Evolutionary conservation across 2,329 filamentous ascomycete species (phyloP), one percentile per base, ranked within the genome.

Genomic region (Clathrospora elynae): DNA sequence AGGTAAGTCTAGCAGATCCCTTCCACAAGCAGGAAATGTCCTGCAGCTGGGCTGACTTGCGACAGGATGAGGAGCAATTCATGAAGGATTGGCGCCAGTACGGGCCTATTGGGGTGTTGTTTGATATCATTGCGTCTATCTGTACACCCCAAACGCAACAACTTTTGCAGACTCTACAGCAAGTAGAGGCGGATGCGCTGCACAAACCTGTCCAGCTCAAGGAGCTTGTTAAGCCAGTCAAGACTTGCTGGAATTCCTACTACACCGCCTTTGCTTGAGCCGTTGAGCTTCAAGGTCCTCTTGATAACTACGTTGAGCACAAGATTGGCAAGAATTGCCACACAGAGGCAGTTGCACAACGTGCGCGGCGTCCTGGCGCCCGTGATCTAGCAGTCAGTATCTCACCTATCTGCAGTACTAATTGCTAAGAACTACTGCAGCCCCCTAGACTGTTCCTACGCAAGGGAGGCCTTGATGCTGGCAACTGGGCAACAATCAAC

Each of bases 151-250:
- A 35, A 20, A 12, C 32, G 13, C 32, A 16, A 18, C 14, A 33
- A 20, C 17, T 33, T 7, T 18, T 33, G 14, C 8, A 17, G 30
- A 11, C 11, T 12, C 13, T 35, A 8, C 20, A 35, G 32, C 32
- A 14, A n/a, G 32, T 12, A 23, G 18, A 35, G 19, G 32, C 20
- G 10, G 20, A 35, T 3, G 5, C 20, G 32, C 13, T 35, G 10
- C 8, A 12, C 18, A 24, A 35, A 12, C 19, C 20, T 23, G 32
- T 23, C 9, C 6, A 3, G n/a, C n/a, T 22, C 3, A 35, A 35
- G 32, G n/a, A 35, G n/a, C 32, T 35, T 10, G 32, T 35, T 20
- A 35, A 24, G 32, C 32, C 20, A 23, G 32, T 35, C 16, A 35
- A 35, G 19, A 35, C 32, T 11, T 19, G 32, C 32, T 35, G 20